Evolutionary conservation across 2,329 filamentous ascomycete species (phyloP).

Genomic region (Corinectria fuckeliana): DNA sequence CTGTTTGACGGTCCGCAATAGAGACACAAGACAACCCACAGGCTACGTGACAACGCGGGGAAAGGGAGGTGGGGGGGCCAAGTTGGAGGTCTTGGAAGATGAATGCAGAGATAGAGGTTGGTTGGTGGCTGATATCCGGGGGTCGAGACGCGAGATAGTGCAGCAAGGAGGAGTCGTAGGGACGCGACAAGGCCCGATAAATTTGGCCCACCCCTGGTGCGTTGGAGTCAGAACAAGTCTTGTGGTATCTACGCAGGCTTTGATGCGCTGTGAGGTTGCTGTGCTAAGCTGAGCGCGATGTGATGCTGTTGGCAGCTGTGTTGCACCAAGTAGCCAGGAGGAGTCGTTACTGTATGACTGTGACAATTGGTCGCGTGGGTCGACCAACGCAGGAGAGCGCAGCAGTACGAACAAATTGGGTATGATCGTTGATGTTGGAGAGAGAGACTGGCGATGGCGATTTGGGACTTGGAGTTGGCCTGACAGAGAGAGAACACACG

Average conservation of each 20-base stretch:
- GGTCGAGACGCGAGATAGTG: background rate
- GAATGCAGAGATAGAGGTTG: background rate
- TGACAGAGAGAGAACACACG: background rate
- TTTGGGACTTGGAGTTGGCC: background rate
- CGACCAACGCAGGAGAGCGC: background rate
- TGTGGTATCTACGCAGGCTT: background rate
- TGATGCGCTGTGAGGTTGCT: too few relatives aligned
- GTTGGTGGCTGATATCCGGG: slow-evolving; percentile 1
- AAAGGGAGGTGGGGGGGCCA: slow-evolving; percentile 1
- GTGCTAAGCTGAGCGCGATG: background rate
- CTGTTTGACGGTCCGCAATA: slow-evolving; percentile 3
- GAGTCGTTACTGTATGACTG: background rate
- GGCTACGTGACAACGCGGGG: slow-evolving; percentile 31
- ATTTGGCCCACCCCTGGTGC: background rate
- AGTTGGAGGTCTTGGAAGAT: too few relatives aligned
- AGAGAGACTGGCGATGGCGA: too few relatives aligned
- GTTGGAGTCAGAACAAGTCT: background rate
- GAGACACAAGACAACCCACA: background rate
- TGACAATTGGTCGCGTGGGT: too few relatives aligned
- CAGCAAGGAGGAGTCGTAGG: too few relatives aligned
- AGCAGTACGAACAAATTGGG: background rate
- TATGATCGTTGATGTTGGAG: background rate
- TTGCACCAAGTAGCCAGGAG: background rate
- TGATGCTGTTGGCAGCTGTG: background rate
- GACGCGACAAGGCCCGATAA: background rate